A percentile compares a stretch with the other conserved stretches of the same genome.
phyloP scores from a whole-genome alignment of 495 filamentous ascomycete genomes.

The Haplographium delicatum region DNA sequence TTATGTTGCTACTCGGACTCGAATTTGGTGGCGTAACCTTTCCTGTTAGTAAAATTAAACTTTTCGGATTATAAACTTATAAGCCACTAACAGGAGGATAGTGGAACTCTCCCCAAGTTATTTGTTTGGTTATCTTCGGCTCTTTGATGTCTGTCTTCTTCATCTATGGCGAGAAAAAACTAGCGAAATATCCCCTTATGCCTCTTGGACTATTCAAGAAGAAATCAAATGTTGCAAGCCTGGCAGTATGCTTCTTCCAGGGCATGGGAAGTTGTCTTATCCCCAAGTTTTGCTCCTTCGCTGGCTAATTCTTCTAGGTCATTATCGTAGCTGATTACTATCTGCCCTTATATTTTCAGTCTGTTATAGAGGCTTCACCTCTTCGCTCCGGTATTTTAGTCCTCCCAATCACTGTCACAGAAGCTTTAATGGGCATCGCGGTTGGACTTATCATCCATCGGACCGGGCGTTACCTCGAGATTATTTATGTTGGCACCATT shows the following conservation, averaged over 20 bases:
- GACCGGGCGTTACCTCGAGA: slow-evolving; percentile 54
- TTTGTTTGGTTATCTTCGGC: slow-evolving; percentile 68
- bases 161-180: slow-evolving; percentile 53
- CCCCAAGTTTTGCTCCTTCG: neutral
- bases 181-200: slow-evolving; percentile 67
- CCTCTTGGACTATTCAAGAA: slow-evolving; percentile 57
- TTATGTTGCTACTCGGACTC: slow-evolving; percentile 71
- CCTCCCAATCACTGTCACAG: slow-evolving; percentile 48
- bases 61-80: too few relatives aligned
- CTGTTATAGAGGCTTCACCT: slow-evolving; percentile 51
- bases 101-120: slow-evolving; percentile 54
- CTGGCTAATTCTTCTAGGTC: neutral
- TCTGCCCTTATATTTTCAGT: slow-evolving; percentile 82
- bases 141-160: slow-evolving; percentile 51
- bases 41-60: too few relatives aligned
- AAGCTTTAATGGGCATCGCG: slow-evolving; percentile 43
- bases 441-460: slow-evolving; percentile 51
- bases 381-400: slow-evolving; percentile 65
- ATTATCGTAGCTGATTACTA: slow-evolving; percentile 40
- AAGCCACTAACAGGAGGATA: too few relatives aligned
- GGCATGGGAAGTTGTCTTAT: slow-evolving; percentile 27
- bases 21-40: slow-evolving; percentile 63
- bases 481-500: slow-evolving; percentile 44
- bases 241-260: slow-evolving; percentile 53
- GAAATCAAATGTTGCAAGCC: slow-evolving; percentile 48